A percentile compares a stretch with the other conserved stretches of the same genome.
phyloP scores from a whole-genome alignment of 2,329 filamentous ascomycete genomes.

The Blumeriella jaapii region DNA sequence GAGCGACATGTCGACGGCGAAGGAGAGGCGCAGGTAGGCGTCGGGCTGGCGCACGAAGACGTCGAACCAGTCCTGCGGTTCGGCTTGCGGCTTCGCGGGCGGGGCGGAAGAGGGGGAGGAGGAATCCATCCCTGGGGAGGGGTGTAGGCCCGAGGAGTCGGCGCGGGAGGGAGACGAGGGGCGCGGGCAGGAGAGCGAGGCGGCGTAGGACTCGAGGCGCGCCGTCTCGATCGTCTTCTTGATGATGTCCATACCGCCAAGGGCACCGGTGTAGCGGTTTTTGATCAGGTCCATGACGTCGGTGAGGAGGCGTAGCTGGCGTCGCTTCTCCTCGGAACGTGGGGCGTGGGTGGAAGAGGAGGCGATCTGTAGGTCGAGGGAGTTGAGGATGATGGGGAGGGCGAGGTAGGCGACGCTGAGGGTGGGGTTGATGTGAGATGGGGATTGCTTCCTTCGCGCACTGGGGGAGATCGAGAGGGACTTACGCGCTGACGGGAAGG shows the following conservation, averaged over 20 bases:
- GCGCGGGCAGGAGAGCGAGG: not conserved
- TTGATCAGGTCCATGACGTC: constrained; percentile 4
- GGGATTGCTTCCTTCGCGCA: too few species aligned
- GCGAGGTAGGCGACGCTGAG: constrained; percentile 3
- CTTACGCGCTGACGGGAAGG: constrained; percentile 4
- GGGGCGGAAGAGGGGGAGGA: too few species aligned
- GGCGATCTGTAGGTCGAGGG: constrained; percentile 4
- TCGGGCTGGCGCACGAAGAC: constrained; percentile 1
- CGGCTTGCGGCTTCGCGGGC: too few species aligned
- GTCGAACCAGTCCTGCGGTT: constrained; percentile 4
- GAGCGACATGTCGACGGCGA: constrained; percentile 3
- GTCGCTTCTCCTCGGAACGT: not conserved
- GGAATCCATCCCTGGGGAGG: too few species aligned
- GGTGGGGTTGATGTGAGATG: too few species aligned
- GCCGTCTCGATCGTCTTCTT: constrained; percentile 2
- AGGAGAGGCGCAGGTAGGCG: constrained; percentile 2
- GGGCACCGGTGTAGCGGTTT: not conserved
- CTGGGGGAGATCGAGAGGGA: too few species aligned
- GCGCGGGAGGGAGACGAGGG: not conserved
- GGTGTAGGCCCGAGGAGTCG: too few species aligned
- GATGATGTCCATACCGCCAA: not conserved
- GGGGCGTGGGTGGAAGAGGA: not conserved
- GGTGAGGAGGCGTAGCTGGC: constrained; percentile 2
- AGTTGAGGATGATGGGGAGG: constrained; percentile 3
- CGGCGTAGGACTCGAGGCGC: not conserved